Conservation (phyloP, 495 filamentous ascomycete genomes). For the Penicillium salamii region DNA sequence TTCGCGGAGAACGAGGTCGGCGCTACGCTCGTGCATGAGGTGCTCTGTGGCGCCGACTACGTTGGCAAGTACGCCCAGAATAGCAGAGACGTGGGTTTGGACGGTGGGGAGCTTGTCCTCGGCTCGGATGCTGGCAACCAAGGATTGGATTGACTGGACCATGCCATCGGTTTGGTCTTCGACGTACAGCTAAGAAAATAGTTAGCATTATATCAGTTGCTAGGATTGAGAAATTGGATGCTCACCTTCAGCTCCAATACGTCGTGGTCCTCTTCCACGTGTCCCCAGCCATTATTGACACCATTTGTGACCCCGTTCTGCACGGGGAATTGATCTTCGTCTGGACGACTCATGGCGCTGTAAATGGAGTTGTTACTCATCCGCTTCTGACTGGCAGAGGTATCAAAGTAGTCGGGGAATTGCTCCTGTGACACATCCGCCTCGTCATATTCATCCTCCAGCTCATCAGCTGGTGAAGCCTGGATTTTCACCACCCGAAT, state of each 20-base stretch:
- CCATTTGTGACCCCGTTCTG: conserved; percentile 28
- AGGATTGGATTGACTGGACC: conserved; percentile 76
- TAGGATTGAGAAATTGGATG: not conserved
- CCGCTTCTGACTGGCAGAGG: conserved; percentile 43
- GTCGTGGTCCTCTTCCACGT: conserved; percentile 47
- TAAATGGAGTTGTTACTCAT: conserved; percentile 53
- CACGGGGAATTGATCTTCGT: conserved; percentile 26
- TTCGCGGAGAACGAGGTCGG: conserved; percentile 46
- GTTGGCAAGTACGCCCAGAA: conserved; percentile 65
- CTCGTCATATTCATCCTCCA: conserved; percentile 72
- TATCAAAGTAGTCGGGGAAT: conserved; percentile 48
- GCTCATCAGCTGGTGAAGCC: conserved; percentile 66
- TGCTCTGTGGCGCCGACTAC: conserved; percentile 65
- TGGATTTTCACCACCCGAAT: conserved; percentile 80
- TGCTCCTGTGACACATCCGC: conserved; percentile 40
- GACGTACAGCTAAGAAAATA: conserved; percentile 60
- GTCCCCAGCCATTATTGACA: conserved; percentile 34
- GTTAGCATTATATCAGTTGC: conserved; percentile 1
- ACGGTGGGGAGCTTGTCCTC: conserved; percentile 65
- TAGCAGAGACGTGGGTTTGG: conserved; percentile 66
- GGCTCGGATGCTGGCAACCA: conserved; percentile 75
- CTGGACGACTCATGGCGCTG: conserved; percentile 51
- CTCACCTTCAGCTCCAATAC: conserved; percentile 71
- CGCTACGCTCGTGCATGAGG: conserved; percentile 45
- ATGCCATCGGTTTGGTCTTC: conserved; percentile 81